phyloP scores from a whole-genome alignment of 257 asterid genomes.

The Mentha longifolia region DNA sequence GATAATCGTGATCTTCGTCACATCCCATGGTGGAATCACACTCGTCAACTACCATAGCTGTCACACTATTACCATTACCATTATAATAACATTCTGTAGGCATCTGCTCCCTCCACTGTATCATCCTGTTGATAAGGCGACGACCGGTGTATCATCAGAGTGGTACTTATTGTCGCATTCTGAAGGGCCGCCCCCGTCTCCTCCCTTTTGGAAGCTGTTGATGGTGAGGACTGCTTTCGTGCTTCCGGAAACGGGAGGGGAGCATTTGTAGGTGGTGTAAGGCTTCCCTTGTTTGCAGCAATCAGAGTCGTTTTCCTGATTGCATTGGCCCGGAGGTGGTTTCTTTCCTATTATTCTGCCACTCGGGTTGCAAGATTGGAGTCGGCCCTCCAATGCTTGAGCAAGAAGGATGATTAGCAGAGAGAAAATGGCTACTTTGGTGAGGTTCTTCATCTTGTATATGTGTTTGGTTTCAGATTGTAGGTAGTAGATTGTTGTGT shows the following conservation, averaged over 20 bases:
- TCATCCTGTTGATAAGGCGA: constrained; percentile 56
- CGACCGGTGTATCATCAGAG: constrained; percentile 42
- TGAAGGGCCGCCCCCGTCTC: constrained; percentile 50
- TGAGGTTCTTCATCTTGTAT: constrained; percentile 24
- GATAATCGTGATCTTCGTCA: constrained; percentile 49
- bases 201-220: constrained; percentile 52
- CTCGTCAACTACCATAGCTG: constrained; percentile 51
- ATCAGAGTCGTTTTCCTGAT: constrained; percentile 43
- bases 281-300: constrained; percentile 41
- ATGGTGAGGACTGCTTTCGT: constrained; percentile 47
- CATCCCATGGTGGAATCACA: constrained; percentile 58
- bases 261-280: constrained; percentile 46
- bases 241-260: constrained; percentile 36
- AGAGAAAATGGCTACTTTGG: constrained; percentile 13
- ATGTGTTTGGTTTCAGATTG: too few relatives aligned
- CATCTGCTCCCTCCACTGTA: constrained; percentile 44
- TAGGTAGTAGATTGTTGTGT: too few relatives aligned
- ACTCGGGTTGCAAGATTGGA: constrained; percentile 43
- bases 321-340: constrained; percentile 53
- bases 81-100: constrained; percentile 30
- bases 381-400: constrained; percentile 18
- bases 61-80: constrained; percentile 44
- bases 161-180: constrained; percentile 52
- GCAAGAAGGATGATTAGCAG: constrained; percentile 31
- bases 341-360: constrained; percentile 42